Evolutionary conservation across 257 asterid genomes (phyloP), one percentile per base, ranked within the genome.

Genomic region (Fraxinus americana): DNA sequence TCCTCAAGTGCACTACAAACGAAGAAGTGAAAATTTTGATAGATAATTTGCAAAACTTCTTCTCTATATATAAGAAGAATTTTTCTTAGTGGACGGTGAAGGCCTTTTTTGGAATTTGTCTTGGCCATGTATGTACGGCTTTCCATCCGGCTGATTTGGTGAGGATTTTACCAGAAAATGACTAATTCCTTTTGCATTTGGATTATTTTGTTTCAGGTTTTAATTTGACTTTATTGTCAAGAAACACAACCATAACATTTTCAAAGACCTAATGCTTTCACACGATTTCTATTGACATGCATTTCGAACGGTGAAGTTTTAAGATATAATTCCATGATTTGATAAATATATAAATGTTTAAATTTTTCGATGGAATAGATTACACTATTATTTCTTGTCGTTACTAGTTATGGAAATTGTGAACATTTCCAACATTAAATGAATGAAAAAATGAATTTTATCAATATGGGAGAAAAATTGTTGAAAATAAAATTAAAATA

Each of bases 71-170:
- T 82, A 82, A 78, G 34, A 48, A 78, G 38, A 77, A 57, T 76
- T 50, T 16, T n/a, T 52, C 72, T 13, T 29, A 48, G 79, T 69
- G 84, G 82, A 75, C 84, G 87, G 87, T 85, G 88, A 73, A 39
- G 85, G 30, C 48, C 39, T 2, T 82, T 86, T 78, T 80, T 43
- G 71, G 80, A 74, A 79, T 81, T 78, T 82, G 85, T 80, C 85
- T 78, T 50, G 78, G 74, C 74, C 68, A n/a, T 38, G 41, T 29
- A 63, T 67, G 16, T 7, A 14, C 39, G 7, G 14, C 59, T 48
- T 52, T 68, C 65, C 50, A 35, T 35, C 17, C 45, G 19, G 30
- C 19, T 13, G 67, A 54, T 70, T 69, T 10, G 73, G 36, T 67
- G 38, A 71, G 75, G 59, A 61, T 43, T 82, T 80, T 45, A 5